Base-by-base conservation (phyloP, 2,329 filamentous ascomycete species). In the Periconia sp. region DNA sequence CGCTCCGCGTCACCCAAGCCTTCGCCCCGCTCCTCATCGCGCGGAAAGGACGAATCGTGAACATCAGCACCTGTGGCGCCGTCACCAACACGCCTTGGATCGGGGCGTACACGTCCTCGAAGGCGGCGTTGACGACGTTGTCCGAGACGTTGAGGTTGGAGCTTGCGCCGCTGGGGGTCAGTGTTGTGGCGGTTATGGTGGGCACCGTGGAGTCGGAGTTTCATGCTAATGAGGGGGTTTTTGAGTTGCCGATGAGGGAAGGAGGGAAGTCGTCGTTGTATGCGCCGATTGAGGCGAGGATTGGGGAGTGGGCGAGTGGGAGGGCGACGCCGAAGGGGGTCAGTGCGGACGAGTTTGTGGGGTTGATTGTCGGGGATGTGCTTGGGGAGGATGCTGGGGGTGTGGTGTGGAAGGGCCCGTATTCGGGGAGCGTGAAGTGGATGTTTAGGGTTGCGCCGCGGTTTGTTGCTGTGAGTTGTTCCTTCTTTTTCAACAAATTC, bases 71-170 rank as follows among this genome's bases (percentile, higher is more conserved):
- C 9, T 56, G 58, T 23, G 50, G 78, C 0, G 77, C 66, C 6
- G 63, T 77, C 1, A 76, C 66, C 55, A 64, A 64, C 1, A 72
- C 67, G 55, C 61, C 59, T 5, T 70, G 65, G 60, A 65, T 61
- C 13, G 60, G 58, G 33, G 72, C 72, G 2, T 86, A 87, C 73
- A 84, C 83, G 60, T 81, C 82, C 8, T 81, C 79, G 35, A 86
- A 86, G 65, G 84, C 82, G 0, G 84, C 84, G 0, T 62, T 86
- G 35, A 82, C 85, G 62, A 74, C 77, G 1, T 86, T 82, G 64
- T 80, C 78, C 53, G 78, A 86, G 53, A 83, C 82, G 0, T 66
- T 86, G 45, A 77, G 84, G 11, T 78, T 86, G n/a, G 83, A 86
- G 61, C 70, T 85, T 8, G 74, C 66, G 53, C 82, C 82, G 1